phyloP scores from a whole-genome alignment of 768 basidiomycete genomes.

The Boletellus ananiceps region DNA sequence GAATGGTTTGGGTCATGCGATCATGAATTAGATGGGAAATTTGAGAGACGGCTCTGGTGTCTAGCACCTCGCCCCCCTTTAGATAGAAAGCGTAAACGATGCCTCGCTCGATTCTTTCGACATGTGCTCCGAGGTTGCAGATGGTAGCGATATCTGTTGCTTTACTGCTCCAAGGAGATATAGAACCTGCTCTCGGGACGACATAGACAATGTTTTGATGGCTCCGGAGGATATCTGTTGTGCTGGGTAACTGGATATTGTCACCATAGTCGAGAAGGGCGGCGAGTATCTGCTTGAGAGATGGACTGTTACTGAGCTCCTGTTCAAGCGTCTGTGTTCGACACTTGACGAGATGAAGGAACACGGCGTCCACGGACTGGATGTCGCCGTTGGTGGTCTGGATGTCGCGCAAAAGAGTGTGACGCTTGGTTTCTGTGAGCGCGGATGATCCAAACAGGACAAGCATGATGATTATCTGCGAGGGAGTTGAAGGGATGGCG shows the following conservation, averaged over 20 bases:
- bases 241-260: slow-evolving; percentile 48
- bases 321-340: slow-evolving; percentile 40
- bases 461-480: slow-evolving; percentile 52
- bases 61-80: slow-evolving; percentile 37
- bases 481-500: neutral
- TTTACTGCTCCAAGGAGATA: slow-evolving; percentile 99
- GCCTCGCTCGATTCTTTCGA: slow-evolving; percentile 87
- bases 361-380: slow-evolving; percentile 72
- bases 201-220: slow-evolving; percentile 58
- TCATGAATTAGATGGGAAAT: slow-evolving; percentile 81
- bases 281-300: slow-evolving; percentile 51
- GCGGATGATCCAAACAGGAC: slow-evolving; percentile 74
- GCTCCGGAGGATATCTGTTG: slow-evolving; percentile 32
- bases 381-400: slow-evolving; percentile 50
- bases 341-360: slow-evolving; percentile 80
- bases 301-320: slow-evolving; percentile 42
- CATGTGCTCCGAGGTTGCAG: slow-evolving; percentile 68
- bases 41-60: slow-evolving; percentile 42
- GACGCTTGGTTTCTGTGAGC: slow-evolving; percentile 66
- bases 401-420: slow-evolving; percentile 57
- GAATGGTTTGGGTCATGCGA: slow-evolving; percentile 90
- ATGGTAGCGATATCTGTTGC: slow-evolving; percentile 91
- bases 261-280: slow-evolving; percentile 85
- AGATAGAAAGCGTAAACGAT: slow-evolving; percentile 60
- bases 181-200: slow-evolving; percentile 80